Conservation (phyloP, 352 stramenopile species). For the Globisporangium solare region DNA sequence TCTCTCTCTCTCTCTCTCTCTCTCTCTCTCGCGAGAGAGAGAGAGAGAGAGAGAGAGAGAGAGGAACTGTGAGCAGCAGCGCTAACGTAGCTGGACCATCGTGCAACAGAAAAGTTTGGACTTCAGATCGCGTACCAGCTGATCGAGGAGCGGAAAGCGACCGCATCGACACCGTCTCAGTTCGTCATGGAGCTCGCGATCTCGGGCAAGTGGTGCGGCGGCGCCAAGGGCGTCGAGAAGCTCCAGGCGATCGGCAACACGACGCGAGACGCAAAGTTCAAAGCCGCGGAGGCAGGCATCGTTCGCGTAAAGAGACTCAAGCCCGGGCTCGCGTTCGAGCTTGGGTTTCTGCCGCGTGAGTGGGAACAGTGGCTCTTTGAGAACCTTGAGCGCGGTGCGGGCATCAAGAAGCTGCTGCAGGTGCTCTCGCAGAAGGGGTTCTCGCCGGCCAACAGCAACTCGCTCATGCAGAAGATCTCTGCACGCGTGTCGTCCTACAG, state of each 20-base stretch:
- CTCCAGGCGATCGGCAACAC: constrained; percentile 44
- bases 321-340: constrained; percentile 48
- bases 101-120: constrained; percentile 38
- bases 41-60: too few species aligned
- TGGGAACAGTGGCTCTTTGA: constrained; percentile 60
- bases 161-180: constrained; percentile 22
- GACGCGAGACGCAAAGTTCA: constrained; percentile 72
- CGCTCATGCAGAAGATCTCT: constrained; percentile 65
- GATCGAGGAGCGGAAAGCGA: constrained; percentile 39
- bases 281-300: constrained; percentile 49
- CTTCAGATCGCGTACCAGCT: constrained; percentile 45
- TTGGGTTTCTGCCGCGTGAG: constrained; percentile 38
- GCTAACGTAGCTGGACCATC: too few species aligned
- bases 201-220: constrained; percentile 39
- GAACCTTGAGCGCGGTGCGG: constrained; percentile 52
- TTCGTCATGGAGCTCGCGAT: constrained; percentile 53
- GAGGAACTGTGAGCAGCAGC: neutral
- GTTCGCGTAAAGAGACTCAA: constrained; percentile 53
- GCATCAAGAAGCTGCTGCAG: constrained; percentile 43
- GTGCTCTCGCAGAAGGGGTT: constrained; percentile 62
- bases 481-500: constrained; percentile 39
- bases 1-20: too few species aligned
- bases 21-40: too few species aligned
- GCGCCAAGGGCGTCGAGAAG: constrained; percentile 24
- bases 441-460: constrained; percentile 36